These are phyloP conservation scores for Porcisia deanei DNA, from an alignment of 208 protist genomes.

Conservation along the genomic window DNA sequence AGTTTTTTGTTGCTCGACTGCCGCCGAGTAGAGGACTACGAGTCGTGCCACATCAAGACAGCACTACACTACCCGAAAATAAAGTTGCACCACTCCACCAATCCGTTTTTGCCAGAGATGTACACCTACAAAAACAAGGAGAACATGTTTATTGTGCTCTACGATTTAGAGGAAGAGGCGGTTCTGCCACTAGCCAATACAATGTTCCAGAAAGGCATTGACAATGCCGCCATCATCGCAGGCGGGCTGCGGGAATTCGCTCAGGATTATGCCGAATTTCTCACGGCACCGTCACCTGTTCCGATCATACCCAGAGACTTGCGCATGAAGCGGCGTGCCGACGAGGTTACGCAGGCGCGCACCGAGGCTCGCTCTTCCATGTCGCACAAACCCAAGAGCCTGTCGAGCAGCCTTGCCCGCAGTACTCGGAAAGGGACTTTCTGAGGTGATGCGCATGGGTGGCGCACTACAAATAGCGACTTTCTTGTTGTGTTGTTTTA, in stretches of 20 bases:
- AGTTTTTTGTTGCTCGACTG: conserved; percentile 85
- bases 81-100: conserved; percentile 73
- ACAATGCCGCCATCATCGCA: conserved; percentile 82
- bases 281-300: conserved; percentile 63
- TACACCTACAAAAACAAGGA: conserved; percentile 90
- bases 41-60: conserved; percentile 74
- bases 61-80: conserved; percentile 85
- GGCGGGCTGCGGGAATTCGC: conserved; percentile 87
- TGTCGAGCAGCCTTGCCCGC: conserved; percentile 78
- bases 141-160: conserved; percentile 82
- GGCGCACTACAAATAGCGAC: neutral
- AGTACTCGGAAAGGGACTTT: conserved; percentile 30
- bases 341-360: conserved; percentile 61
- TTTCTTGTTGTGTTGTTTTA: neutral
- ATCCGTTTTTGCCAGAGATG: conserved; percentile 84
- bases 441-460: neutral
- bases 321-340: conserved; percentile 68
- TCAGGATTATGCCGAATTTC: conserved; percentile 62
- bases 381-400: conserved; percentile 83
- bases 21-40: conserved; percentile 73
- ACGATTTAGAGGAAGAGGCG: conserved; percentile 84
- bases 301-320: conserved; percentile 71
- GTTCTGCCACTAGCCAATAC: conserved; percentile 57
- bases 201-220: conserved; percentile 87
- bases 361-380: conserved; percentile 71